phyloP scores from a whole-genome alignment of 2,329 filamentous ascomycete genomes.

The Aspergillus viridinutans region DNA sequence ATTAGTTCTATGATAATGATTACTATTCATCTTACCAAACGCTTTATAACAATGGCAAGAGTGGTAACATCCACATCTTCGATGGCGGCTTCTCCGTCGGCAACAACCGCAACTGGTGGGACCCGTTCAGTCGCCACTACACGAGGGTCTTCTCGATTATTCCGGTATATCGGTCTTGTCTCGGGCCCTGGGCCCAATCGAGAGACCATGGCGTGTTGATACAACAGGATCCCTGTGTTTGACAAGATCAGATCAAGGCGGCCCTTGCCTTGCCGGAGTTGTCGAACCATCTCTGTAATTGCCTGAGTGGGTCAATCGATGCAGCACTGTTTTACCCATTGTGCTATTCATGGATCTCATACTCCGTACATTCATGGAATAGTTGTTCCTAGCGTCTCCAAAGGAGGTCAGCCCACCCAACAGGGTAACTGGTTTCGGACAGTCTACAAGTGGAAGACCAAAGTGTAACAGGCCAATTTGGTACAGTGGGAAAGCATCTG shows the following conservation, averaged over 20 bases:
- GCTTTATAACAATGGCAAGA: not conserved
- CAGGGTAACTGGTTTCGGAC: constrained; percentile 54
- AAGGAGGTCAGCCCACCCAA: constrained; percentile 65
- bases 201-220: constrained; percentile 59
- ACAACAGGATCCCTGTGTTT: constrained; percentile 62
- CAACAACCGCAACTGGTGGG: constrained; percentile 40
- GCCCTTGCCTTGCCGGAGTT: constrained; percentile 46
- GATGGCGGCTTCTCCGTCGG: constrained; percentile 49
- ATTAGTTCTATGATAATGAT: not conserved
- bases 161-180: constrained; percentile 20
- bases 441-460: constrained; percentile 45
- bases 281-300: constrained; percentile 54
- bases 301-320: constrained; percentile 27
- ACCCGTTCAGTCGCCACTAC: constrained; percentile 37
- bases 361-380: constrained; percentile 58
- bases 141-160: constrained; percentile 18
- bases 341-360: constrained; percentile 1
- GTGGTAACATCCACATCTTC: constrained; percentile 39
- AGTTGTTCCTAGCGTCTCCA: constrained; percentile 67
- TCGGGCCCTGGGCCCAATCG: constrained; percentile 35
- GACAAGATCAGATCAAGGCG: constrained; percentile 57
- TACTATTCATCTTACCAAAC: not conserved
- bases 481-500: constrained; percentile 66
- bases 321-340: not conserved
- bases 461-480: constrained; percentile 61